Evolutionary conservation across 1,139 yeast genomes (phyloP).

Genomic region (Hyphopichia burtonii): DNA sequence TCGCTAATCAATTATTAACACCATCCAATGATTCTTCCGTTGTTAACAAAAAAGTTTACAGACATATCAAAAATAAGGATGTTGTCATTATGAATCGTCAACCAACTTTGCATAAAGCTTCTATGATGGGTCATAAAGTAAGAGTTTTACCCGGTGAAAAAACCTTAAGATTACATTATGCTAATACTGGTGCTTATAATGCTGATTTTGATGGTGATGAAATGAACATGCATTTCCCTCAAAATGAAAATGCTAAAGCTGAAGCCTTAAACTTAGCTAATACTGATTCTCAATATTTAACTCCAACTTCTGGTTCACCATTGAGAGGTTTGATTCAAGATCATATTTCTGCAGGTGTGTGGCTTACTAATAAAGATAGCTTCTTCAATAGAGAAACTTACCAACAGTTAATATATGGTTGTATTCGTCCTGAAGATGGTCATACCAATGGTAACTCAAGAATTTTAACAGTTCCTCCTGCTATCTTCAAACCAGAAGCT

Average conservation of each 20-base stretch:
- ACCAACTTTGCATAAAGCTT: constrained; percentile 98
- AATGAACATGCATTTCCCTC: constrained; percentile 99
- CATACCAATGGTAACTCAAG: constrained; percentile 68
- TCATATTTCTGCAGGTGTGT: constrained; percentile 98
- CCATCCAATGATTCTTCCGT: constrained; percentile 64
- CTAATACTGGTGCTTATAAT: constrained; percentile 98
- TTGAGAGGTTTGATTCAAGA: constrained; percentile 98
- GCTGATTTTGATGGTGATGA: constrained; percentile 99
- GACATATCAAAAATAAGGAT: constrained; percentile 93
- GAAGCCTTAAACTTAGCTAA: constrained; percentile 95
- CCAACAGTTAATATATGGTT: constrained; percentile 91
- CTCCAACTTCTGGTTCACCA: constrained; percentile 98
- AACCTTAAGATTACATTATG: constrained; percentile 94
- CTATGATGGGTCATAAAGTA: constrained; percentile 99
- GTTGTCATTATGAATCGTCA: constrained; percentile 98
- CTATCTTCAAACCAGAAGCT: constrained; percentile 80
- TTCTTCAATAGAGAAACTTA: constrained; percentile 89
- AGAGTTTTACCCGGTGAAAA: constrained; percentile 97
- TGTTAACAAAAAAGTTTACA: constrained; percentile 85
- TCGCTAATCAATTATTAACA: constrained; percentile 91
- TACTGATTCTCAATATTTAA: constrained; percentile 94
- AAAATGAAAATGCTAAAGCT: constrained; percentile 95
- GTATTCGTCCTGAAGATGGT: constrained; percentile 98
- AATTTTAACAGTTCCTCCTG: constrained; percentile 84
- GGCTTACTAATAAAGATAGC: constrained; percentile 91